phyloP scores from a whole-genome alignment of 805 yeast species.

The Yamadazyma laniorum region DNA sequence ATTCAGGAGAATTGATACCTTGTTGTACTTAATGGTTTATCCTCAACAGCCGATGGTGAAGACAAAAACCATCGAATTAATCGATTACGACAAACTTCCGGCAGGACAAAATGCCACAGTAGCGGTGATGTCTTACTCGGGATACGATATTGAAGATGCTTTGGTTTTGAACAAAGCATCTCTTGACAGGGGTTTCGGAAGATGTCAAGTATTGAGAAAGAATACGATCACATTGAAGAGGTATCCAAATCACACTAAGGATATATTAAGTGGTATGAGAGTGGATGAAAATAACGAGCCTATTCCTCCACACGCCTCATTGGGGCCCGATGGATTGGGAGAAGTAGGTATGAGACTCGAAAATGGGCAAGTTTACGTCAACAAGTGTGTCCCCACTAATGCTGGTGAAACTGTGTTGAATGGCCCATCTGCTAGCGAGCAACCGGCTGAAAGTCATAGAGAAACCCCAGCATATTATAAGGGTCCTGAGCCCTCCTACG shows the following conservation, averaged over 20 bases:
- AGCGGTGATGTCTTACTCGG: conserved; percentile 98
- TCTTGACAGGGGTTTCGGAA: conserved; percentile 93
- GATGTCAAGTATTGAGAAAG: conserved; percentile 93
- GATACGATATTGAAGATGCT: conserved; percentile 99
- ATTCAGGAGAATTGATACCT: conserved; percentile 90
- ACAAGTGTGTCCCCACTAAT: conserved; percentile 88
- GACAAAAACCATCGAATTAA: conserved; percentile 92
- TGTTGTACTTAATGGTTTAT: conserved; percentile 93
- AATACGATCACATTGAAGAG: conserved; percentile 86
- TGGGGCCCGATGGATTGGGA: conserved; percentile 95
- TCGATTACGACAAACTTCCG: conserved; percentile 92
- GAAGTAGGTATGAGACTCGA: conserved; percentile 91
- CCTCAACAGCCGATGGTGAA: conserved; percentile 99
- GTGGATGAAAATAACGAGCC: conserved; percentile 79
- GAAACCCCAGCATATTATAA: conserved; percentile 90
- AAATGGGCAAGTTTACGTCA: conserved; percentile 91
- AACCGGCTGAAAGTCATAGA: conserved; percentile 60
- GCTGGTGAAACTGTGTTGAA: conserved; percentile 63
- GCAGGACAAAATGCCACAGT: conserved; percentile 99
- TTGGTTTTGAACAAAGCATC: conserved; percentile 90
- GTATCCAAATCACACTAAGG: conserved; percentile 92
- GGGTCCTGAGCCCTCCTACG: conserved; percentile 93
- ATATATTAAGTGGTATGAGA: conserved; percentile 87
- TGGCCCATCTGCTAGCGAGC: conserved; percentile 17
- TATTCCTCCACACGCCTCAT: conserved; percentile 77